A percentile compares a stretch with the other conserved stretches of the same genome.
These are phyloP conservation scores for Phytophthora sp. DNA, from an alignment of 352 stramenopile species.

Conservation along the genomic window DNA sequence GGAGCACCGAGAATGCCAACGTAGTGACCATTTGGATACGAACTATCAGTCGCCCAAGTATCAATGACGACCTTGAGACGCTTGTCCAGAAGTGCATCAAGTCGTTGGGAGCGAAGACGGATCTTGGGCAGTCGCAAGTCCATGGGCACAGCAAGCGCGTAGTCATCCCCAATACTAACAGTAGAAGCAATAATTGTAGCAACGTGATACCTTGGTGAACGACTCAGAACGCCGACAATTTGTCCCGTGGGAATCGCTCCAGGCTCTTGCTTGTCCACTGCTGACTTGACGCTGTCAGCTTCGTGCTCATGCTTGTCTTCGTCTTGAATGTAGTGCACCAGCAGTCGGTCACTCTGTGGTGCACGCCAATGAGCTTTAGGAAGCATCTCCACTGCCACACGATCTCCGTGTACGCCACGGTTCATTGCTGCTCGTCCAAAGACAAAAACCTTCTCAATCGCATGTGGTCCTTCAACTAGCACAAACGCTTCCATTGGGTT, in stretches of 20 bases:
- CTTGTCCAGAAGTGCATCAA: constrained; percentile 77
- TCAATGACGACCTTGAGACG: constrained; percentile 86
- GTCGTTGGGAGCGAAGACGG: constrained; percentile 78
- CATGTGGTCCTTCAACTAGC: constrained; percentile 44
- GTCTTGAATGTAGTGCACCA: constrained; percentile 77
- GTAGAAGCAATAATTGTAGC: constrained; percentile 77
- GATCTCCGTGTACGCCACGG: constrained; percentile 97
- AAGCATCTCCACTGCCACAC: constrained; percentile 95
- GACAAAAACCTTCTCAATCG: constrained; percentile 71
- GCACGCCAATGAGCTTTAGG: constrained; percentile 76
- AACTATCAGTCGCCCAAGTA: constrained; percentile 76
- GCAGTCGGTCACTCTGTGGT: constrained; percentile 63
- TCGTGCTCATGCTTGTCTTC: constrained; percentile 44
- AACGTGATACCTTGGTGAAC: constrained; percentile 68
- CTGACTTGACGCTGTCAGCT: constrained; percentile 20
- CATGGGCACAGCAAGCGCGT: constrained; percentile 83
- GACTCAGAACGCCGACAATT: constrained; percentile 88
- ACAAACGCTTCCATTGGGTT: constrained; percentile 83
- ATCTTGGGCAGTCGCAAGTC: constrained; percentile 82
- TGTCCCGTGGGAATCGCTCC: constrained; percentile 68
- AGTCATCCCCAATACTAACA: constrained; percentile 64
- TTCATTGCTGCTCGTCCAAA: constrained; percentile 92
- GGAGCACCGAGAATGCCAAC: constrained; percentile 68
- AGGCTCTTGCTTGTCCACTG: constrained; percentile 13
- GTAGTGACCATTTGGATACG: constrained; percentile 85